Percentiles rank a stretch among this genome's conserved stretches.
These are phyloP conservation scores for Corchorus capsularis DNA, from an alignment of 345 rosid genomes.

Conservation along the genomic window DNA sequence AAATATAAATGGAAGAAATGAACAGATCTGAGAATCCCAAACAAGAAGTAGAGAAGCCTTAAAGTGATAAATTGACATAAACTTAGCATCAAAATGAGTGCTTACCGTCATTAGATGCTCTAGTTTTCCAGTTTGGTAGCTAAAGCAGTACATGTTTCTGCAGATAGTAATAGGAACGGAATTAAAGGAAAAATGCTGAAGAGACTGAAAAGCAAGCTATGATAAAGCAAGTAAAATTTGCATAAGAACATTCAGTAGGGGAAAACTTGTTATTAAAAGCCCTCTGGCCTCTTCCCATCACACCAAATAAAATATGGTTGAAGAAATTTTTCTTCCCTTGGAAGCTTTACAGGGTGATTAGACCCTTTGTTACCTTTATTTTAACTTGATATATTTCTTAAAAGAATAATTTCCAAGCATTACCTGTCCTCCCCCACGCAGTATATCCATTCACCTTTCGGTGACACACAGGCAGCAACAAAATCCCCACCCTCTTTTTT, in stretches of 20 bases:
- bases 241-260: not conserved
- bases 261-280: no score
- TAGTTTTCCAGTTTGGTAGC: conserved; percentile 85
- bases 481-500: conserved; percentile 98
- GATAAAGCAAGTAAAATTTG: not conserved
- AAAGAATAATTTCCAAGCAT: conserved; percentile 9
- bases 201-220: conserved; percentile 1
- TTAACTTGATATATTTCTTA: not conserved
- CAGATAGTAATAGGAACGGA: conserved; percentile 21
- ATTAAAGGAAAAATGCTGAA: not conserved
- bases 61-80: not conserved
- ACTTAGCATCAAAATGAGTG: not conserved
- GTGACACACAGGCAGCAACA: conserved; percentile 86
- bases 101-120: conserved; percentile 97
- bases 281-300: no score
- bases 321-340: no score
- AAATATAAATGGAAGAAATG: not conserved
- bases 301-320: no score
- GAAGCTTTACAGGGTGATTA: no score
- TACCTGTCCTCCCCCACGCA: conserved; percentile 95
- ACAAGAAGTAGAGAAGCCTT: not conserved
- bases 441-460: conserved; percentile 98
- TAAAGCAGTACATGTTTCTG: conserved; percentile 95
- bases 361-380: not conserved
- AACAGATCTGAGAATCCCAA: not conserved